Evolutionary conservation across 345 rosid species (phyloP), one percentile per base, ranked within the genome.

Genomic region (Schrenkiella parvula): DNA sequence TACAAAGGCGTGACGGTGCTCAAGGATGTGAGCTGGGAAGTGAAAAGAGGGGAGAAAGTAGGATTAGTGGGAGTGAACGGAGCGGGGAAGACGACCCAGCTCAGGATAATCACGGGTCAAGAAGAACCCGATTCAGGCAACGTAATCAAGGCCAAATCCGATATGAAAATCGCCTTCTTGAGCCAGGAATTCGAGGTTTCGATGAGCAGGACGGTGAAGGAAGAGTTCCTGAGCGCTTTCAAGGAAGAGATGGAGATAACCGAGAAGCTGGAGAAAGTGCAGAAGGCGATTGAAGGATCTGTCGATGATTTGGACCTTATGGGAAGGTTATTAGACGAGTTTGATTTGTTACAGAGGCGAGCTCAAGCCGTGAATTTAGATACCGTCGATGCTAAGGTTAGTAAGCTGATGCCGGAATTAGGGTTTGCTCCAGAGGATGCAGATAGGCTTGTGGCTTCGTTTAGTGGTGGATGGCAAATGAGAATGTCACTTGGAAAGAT

Each of bases 401-500:
- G 92, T 75, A 93, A 87, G 81, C 31, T 93, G 82, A 91, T 93
- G 98, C 98, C 97, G 0, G 96, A 91, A 73, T 83, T 93, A 3
- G 98, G 96, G 26, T 93, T 93, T 76, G 59, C 84, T 1, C 71
- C 80, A 0, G 97, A 93, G 80, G 98, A 93, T 78, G 84, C 88
- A 0, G 97, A 91, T 81, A 86, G 98, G 82, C 83, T 93, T 76
- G 98, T 93, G 8, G 98, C 97, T 5, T 87, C 95, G 0, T 93
- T 91, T 70, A 93, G 98, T 52, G 79, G 98, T 62, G 98, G 98
- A 7, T 93, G 98, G 98, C 97, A 93, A 80, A 93, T 93, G 98
- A 89, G 98, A 81, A 93, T 93, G 87, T 91, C 96, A 9, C 95
- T 93, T 53, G 98, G 98, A 60, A 93, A 93, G 88, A 93, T 93